Evolutionary conservation across 768 basidiomycete species (phyloP), one percentile per base, ranked within the genome.

Genomic region (Chalciporus chontae): DNA sequence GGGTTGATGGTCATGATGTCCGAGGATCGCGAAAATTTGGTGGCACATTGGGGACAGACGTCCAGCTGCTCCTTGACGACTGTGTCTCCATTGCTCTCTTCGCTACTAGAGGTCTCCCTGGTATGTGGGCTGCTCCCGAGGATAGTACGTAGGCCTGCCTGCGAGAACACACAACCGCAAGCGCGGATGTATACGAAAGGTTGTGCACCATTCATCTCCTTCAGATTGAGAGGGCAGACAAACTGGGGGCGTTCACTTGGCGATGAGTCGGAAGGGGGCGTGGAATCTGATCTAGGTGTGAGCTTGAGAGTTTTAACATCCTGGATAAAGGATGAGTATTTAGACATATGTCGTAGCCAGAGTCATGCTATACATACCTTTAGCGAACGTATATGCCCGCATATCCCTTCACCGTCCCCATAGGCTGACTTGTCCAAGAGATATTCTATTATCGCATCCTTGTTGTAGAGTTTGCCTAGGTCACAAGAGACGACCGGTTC

Each of bases 401-500:
- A 97, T 61, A 96, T 94, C 53, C 81, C 79, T 56, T 87, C 86
- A 0, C 93, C 94, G 56, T 98, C 96, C 6, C 94, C 92, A 65
- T 93, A 94, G 3, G 84, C 77, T 4, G 80, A 71, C 58, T 81
- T 84, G 66, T 95, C 89, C 14, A 98, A 71, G 27, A 97, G 75
- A 69, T 85, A 95, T 66, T 96, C 91, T 36, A 99, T 79, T 23
- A 99, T 74, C 1, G 94, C 82, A 59, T 95, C 95, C 64, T 95
- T 96, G 71, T 97, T 99, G 66, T 97, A 98, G 0, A 99, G 73
- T 67, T 94, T 95, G 10, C 96, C 96, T 0, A 97, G 77, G 0
- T 84, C 84, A 69, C 93, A 95, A 0, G 94, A 85, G 0, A 97
- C 96, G 5, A 97, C 75, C 0, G 96, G 96, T 51, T 90, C 84